phyloP scores from a whole-genome alignment of 768 basidiomycete species.

The Rhizopogon salebrosus region DNA sequence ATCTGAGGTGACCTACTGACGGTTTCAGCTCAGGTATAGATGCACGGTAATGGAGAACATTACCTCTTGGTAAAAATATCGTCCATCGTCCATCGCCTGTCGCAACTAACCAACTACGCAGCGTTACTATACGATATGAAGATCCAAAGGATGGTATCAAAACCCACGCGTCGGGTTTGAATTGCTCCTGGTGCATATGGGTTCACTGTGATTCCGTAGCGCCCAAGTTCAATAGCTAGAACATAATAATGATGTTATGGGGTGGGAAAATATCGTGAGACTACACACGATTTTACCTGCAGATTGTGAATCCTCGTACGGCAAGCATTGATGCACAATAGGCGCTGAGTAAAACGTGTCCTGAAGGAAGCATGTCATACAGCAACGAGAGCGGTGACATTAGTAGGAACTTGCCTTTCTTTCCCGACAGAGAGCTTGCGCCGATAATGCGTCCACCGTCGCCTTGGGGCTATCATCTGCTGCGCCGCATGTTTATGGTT shows the following conservation, averaged over 20 bases:
- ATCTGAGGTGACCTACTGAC: too few relatives aligned
- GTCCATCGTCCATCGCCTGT: too few relatives aligned
- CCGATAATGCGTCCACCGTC: slow-evolving; percentile 40
- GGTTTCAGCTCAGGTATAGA: too few relatives aligned
- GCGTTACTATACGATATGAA: too few relatives aligned
- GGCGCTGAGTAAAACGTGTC: slow-evolving; percentile 19
- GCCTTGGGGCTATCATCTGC: slow-evolving; percentile 41
- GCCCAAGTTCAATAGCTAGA: slow-evolving; percentile 29
- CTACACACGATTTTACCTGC: slow-evolving; percentile 15
- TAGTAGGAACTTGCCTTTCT: slow-evolving; percentile 16
- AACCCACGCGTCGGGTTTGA: too few relatives aligned
- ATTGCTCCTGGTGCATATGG: too few relatives aligned
- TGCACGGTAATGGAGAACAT: too few relatives aligned
- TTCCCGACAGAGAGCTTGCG: slow-evolving; percentile 31
- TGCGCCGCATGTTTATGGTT: slow-evolving; percentile 36
- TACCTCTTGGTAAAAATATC: too few relatives aligned
- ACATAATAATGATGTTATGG: neutral
- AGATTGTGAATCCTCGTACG: slow-evolving; percentile 35
- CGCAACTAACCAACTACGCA: too few relatives aligned
- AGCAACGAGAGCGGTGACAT: neutral
- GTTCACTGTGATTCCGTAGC: too few relatives aligned
- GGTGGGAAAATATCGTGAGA: neutral
- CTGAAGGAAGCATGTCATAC: slow-evolving; percentile 14
- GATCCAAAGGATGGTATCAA: too few relatives aligned
- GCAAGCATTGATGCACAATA: slow-evolving; percentile 40